Evolutionary conservation across 1,284 basidiomycete species (phyloP).

Genomic region (Pseudozyma sp.): DNA sequence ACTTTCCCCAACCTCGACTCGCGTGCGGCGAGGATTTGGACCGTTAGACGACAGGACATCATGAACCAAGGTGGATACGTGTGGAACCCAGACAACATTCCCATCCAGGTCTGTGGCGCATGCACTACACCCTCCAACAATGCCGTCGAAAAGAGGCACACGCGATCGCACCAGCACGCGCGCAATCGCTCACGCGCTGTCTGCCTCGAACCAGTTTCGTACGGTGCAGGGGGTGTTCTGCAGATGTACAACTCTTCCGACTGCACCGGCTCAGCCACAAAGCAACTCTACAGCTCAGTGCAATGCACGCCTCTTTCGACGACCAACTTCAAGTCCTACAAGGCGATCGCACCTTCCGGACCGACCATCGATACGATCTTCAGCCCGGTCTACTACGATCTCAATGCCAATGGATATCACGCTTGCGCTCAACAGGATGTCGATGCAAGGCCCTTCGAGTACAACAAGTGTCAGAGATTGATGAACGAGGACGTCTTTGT

Average conservation of each 20-base stretch:
- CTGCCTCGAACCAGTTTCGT: conserved; percentile 33
- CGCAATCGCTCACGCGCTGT: not conserved
- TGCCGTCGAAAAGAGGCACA: not conserved
- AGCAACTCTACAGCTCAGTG: conserved; percentile 27
- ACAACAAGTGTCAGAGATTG: conserved; percentile 27
- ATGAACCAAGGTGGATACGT: conserved; percentile 25
- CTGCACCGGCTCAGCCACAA: conserved; percentile 14
- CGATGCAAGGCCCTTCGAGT: conserved; percentile 3
- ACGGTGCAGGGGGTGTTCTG: conserved; percentile 32
- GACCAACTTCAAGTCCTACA: conserved; percentile 37
- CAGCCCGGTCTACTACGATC: conserved; percentile 31
- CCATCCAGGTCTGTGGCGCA: conserved; percentile 11
- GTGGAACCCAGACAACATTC: conserved; percentile 41
- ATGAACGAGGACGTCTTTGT: conserved; percentile 16
- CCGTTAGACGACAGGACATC: conserved; percentile 1
- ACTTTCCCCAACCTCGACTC: conserved; percentile 30
- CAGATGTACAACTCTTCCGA: conserved; percentile 20
- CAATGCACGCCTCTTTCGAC: conserved; percentile 27
- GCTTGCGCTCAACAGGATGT: conserved; percentile 18
- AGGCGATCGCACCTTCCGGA: conserved; percentile 10
- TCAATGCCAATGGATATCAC: conserved; percentile 18
- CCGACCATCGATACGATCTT: conserved; percentile 17
- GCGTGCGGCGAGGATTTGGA: conserved; percentile 12
- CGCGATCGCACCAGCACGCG: not conserved
- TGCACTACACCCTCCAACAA: conserved; percentile 1